phyloP scores from a whole-genome alignment of 2,329 filamentous ascomycete species.

The Penicillium sclerotiorum region DNA sequence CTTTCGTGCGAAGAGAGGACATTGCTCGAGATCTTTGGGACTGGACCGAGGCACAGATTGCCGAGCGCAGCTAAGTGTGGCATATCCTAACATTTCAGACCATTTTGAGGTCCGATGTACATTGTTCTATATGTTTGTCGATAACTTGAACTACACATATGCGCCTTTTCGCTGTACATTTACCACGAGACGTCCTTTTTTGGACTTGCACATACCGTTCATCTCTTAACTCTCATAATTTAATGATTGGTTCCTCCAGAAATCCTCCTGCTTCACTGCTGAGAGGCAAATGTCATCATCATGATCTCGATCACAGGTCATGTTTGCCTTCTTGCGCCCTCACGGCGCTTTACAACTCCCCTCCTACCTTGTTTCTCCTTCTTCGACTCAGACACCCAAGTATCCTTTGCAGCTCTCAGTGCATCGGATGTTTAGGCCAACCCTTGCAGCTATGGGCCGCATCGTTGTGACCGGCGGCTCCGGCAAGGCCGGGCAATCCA shows the following conservation, averaged over 20 bases:
- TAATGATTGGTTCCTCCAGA: background rate
- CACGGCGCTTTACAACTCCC: background rate
- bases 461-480: constrained; percentile 60
- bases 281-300: constrained; percentile 21
- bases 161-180: no score
- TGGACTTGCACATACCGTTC: no score
- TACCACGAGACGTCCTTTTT: no score
- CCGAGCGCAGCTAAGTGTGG: constrained; percentile 13
- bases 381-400: background rate
- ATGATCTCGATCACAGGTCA: constrained; percentile 18
- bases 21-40: constrained; percentile 45
- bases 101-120: background rate
- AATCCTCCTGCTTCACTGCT: background rate
- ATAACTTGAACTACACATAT: no score
- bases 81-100: background rate
- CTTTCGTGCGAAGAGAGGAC: constrained; percentile 34
- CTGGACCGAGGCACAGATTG: constrained; percentile 46
- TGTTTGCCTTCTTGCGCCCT: background rate
- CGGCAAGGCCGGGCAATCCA: constrained; percentile 58
- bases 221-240: background rate
- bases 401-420: no score
- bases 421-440: constrained; percentile 1
- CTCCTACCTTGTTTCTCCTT: background rate
- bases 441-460: constrained; percentile 50
- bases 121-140: background rate